Conservation (phyloP, 2,329 filamentous ascomycete species). For the Ascochyta lentis region DNA sequence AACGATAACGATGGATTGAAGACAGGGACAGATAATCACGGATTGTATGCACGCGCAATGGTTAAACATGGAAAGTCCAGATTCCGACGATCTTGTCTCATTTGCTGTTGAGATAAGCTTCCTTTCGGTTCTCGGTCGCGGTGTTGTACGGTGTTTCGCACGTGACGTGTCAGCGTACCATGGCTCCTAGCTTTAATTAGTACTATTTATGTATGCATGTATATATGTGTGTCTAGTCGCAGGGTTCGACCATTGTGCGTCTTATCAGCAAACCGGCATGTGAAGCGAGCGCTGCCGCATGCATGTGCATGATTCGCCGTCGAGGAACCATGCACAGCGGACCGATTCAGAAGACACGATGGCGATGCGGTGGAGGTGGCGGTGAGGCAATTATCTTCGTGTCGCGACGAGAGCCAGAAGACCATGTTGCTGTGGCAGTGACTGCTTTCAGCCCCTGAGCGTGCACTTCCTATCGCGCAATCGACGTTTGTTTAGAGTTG, state of each 20-base stretch:
- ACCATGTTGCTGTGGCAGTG: conserved; percentile 1
- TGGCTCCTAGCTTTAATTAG: neutral
- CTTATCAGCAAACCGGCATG: conserved; percentile 8
- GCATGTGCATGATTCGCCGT: conserved; percentile 6
- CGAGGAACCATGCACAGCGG: neutral
- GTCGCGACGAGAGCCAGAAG: conserved; percentile 4
- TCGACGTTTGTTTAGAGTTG: conserved; percentile 21
- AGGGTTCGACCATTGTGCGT: neutral
- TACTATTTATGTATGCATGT: no score
- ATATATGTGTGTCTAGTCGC: neutral
- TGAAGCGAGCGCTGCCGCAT: conserved; percentile 6
- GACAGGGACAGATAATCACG: no score
- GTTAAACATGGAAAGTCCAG: no score
- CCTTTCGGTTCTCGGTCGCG: neutral
- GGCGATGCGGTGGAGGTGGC: conserved; percentile 7
- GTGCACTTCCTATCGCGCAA: conserved; percentile 2
- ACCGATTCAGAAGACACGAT: conserved; percentile 11
- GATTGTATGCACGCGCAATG: no score
- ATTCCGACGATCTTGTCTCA: neutral
- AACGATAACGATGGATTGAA: no score
- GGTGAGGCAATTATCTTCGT: conserved; percentile 10
- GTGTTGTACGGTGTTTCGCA: neutral
- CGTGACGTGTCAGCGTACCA: conserved; percentile 2
- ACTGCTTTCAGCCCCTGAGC: conserved; percentile 10
- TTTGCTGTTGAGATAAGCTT: conserved; percentile 3